A percentile compares a stretch with the other conserved stretches of the same genome.
These are phyloP conservation scores for Thermothelomyces thermophilus DNA, from an alignment of 2,329 filamentous ascomycete genomes.

Conservation along the genomic window DNA sequence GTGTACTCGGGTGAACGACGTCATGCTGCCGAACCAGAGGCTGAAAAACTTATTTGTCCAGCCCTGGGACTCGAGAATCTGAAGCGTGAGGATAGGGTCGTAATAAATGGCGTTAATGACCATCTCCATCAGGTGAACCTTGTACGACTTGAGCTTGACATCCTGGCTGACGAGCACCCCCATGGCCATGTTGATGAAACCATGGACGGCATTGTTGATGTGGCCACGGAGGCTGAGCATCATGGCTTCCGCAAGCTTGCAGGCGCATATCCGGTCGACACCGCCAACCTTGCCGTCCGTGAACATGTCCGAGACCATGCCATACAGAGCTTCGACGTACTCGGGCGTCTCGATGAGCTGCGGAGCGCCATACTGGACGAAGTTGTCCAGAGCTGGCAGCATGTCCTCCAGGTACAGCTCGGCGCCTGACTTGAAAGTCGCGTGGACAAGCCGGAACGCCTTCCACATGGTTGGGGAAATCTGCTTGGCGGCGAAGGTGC, in stretches of 20 bases:
- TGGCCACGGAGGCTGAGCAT: constrained; percentile 90
- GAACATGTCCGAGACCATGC: constrained; percentile 96
- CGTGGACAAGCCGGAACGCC: constrained; percentile 92
- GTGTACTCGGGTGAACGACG: constrained; percentile 86
- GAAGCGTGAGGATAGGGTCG: constrained; percentile 77
- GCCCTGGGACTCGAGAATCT: constrained; percentile 79
- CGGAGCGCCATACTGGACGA: constrained; percentile 83
- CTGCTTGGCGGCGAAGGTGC: constrained; percentile 92
- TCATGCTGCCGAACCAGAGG: constrained; percentile 94
- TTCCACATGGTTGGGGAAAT: constrained; percentile 98
- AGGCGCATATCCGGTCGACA: constrained; percentile 92
- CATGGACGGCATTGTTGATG: constrained; percentile 80
- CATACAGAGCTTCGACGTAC: constrained; percentile 81
- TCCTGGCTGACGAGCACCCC: constrained; percentile 66
- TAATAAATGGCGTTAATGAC: constrained; percentile 98
- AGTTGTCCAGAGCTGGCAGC: constrained; percentile 96
- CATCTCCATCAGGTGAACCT: constrained; percentile 97
- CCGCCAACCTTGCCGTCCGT: constrained; percentile 84
- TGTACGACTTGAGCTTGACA: constrained; percentile 84
- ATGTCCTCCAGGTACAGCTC: constrained; percentile 98
- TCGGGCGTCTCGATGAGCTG: constrained; percentile 75
- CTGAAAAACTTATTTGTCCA: constrained; percentile 99
- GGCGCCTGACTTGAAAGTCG: constrained; percentile 93
- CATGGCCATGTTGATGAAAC: constrained; percentile 90
- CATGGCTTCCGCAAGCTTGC: constrained; percentile 93